These are phyloP conservation scores for Podospora didyma DNA, from an alignment of 495 filamentous ascomycete species.

Conservation along the genomic window DNA sequence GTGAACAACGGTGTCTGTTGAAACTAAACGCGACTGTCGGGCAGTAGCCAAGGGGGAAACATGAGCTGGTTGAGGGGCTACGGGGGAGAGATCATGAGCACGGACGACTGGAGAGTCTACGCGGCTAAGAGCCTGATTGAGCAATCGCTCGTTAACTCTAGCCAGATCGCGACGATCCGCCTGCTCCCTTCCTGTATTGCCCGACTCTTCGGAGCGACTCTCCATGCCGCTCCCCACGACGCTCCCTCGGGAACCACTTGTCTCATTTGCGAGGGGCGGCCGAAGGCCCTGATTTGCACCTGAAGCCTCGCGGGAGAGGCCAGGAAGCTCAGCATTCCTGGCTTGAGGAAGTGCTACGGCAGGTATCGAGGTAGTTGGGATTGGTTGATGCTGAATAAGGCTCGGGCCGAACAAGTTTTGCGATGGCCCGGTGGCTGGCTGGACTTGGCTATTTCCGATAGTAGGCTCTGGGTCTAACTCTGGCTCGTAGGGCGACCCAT, in stretches of 20 bases:
- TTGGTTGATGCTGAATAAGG: slow-evolving; percentile 6
- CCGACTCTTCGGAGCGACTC: slow-evolving; percentile 40
- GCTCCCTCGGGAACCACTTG: slow-evolving; percentile 32
- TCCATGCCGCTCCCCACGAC: too few relatives aligned
- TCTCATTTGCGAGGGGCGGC: slow-evolving; percentile 10
- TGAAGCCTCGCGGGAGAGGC: slow-evolving; percentile 10
- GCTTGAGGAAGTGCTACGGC: slow-evolving; percentile 6
- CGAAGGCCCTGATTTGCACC: slow-evolving; percentile 9
- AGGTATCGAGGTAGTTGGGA: slow-evolving; percentile 6
- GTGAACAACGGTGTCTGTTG: slow-evolving; percentile 25
- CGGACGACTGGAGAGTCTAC: slow-evolving; percentile 35
- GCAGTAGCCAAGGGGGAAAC: slow-evolving; percentile 71
- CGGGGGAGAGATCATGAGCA: slow-evolving; percentile 57
- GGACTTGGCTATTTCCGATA: not conserved
- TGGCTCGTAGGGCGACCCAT: slow-evolving; percentile 30
- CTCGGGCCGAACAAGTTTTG: slow-evolving; percentile 5
- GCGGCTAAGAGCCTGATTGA: slow-evolving; percentile 28
- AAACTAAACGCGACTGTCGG: slow-evolving; percentile 52
- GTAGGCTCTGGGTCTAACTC: slow-evolving; percentile 23
- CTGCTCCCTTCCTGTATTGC: slow-evolving; percentile 34
- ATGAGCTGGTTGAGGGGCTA: slow-evolving; percentile 77
- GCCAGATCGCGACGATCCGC: slow-evolving; percentile 30
- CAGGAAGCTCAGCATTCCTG: slow-evolving; percentile 7
- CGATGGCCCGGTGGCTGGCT: slow-evolving; percentile 4
- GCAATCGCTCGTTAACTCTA: slow-evolving; percentile 28